Base-by-base conservation (phyloP, 192 early-diverging fungal species). In the Phlyctochytrium bullatum region DNA sequence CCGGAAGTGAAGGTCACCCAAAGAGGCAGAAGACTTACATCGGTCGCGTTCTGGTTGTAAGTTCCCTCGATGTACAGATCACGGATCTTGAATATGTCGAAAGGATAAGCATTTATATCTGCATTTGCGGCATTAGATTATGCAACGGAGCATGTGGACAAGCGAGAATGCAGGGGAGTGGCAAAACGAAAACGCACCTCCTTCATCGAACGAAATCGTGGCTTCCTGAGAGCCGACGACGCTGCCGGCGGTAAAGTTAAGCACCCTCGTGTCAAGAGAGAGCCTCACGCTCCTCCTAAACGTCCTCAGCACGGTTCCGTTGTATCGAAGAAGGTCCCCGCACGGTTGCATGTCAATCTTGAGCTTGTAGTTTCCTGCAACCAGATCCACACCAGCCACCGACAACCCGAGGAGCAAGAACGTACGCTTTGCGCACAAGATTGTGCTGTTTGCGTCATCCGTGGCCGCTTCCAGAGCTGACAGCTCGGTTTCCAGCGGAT, bases 1-100 rank as follows among this genome's bases (percentile, higher is more conserved):
- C 52, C 63, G 36, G 34, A 36, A 12, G 50, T 36, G 27, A 69
- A 57, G 27, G n/a, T 23, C 27, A 51, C 52, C 6, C 23, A 36
- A 24, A 62, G 27, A 52, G 62, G 68, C 10, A 66, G 29, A 16
- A 25, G 16, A 10, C 3, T 14, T 10, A 16, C 10, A 30, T 36
- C 34, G 31, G 29, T 36, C 14, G 23, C 10, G 40, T 47, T 47
- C 10, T 6, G 6, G 40, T 6, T 14, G 20, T 47, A 47, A 25
- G 16, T 24, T n/a, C 4, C 20, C 61, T 20, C 61, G 31, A 17
- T 62, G 61, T 23, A 14, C 3, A 36, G 32, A 24, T 36, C 34
- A 16, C 34, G 6, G 31, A 32, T 16, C 36, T 6, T 16, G 32
- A 47, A 62, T 20, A 47, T 62, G 61, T 62, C 61, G 25, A 36